These are phyloP conservation scores for Combretum micranthum DNA, from an alignment of 345 rosid species.

Conservation along the genomic window DNA sequence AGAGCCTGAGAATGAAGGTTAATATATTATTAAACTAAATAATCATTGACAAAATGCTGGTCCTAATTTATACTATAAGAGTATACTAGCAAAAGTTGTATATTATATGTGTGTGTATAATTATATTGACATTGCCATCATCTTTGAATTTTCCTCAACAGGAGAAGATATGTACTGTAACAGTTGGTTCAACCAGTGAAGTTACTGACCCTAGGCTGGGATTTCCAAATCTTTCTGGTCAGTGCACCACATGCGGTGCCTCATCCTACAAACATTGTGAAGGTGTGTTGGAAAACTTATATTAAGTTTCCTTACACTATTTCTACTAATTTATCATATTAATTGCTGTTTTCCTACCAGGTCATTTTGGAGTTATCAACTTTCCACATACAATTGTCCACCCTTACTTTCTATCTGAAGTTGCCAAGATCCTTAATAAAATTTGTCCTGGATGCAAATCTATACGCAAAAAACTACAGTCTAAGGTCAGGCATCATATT, in stretches of 20 bases:
- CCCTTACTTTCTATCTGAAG: conserved; percentile 68
- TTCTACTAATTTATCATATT: background rate
- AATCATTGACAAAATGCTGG: background rate
- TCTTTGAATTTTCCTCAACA: conserved; percentile 18
- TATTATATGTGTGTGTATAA: too few species aligned
- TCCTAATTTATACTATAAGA: too few species aligned
- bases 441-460: conserved; percentile 88
- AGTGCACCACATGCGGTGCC: conserved; percentile 69
- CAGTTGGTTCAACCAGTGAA: conserved; percentile 37
- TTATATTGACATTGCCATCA: background rate
- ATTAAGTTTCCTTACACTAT: background rate
- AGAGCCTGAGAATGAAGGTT: too few species aligned
- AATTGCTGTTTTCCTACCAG: conserved; percentile 26
- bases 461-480: conserved; percentile 36
- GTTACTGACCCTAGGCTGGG: conserved; percentile 74
- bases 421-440: conserved; percentile 55
- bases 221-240: conserved; percentile 54
- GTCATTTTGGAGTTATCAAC: conserved; percentile 73
- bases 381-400: conserved; percentile 46
- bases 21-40: background rate
- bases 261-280: conserved; percentile 53
- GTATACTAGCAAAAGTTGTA: too few species aligned
- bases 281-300: conserved; percentile 38
- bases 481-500: conserved; percentile 45
- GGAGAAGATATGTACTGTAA: conserved; percentile 46